Base-by-base conservation (phyloP, 2,329 filamentous ascomycete species). In the Talaromyces marneffei region DNA sequence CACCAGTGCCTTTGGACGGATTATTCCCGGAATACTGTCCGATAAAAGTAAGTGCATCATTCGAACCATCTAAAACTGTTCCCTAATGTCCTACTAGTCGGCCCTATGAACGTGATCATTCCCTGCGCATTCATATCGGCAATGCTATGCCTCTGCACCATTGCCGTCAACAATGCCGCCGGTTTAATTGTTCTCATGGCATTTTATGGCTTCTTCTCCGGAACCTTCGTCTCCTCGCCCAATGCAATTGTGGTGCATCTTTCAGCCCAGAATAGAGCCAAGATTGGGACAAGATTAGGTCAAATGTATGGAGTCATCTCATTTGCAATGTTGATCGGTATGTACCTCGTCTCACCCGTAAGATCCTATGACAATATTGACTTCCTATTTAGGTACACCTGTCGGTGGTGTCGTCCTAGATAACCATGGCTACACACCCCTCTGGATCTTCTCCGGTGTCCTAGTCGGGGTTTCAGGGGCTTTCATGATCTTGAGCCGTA, bases 1-100 rank as follows among this genome's bases (percentile, higher is more conserved):
- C 1, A 68, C 71, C 1, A 74, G 71, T 0, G 66, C 72, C 23
- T 69, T 72, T 40, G 74, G 74, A n/a, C 68, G 74, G 9, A 66
- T 74, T 12, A 62, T 75, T 27, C 71, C 72, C 2, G 71, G 72
- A 5, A 65, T 73, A 1, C 56, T 75, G 1, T 70, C 72, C 0
- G 72, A 77, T 53, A 68, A 69, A 53, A 20, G 56, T 52, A 35
- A 52, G 56, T 31, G 3, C 4, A 14, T 29, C 5, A 16, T 39
- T 23, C 3, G 1, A 4, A 9, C 27, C 4, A n/a, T 25, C 37
- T 50, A 4, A 6, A 2, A 29, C 4, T 16, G 14, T 8, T 23
- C 33, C 25, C 31, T 58, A 25, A 58, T 7, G 4, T 18, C 18
- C 39, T 18, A 1, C 5, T 40, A 59, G 56, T 59, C 4, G 56